Base-by-base conservation (phyloP, 192 early-diverging fungal species). In the Chytriomyces sp. region DNA sequence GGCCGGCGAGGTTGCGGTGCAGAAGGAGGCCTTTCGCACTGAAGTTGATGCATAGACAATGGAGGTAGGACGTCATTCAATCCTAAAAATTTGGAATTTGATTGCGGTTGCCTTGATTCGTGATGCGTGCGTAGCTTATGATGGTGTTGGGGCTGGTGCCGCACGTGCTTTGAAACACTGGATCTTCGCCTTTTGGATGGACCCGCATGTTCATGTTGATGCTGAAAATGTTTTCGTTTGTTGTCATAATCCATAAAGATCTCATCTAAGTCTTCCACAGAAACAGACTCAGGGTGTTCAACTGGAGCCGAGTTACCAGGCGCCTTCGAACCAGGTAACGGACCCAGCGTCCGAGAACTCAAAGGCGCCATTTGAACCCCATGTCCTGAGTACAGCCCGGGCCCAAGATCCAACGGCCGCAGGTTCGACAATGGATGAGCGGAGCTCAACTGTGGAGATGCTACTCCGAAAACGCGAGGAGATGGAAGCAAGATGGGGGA, bases 401-500 rank as follows among this genome's bases (percentile, higher is more conserved):
- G 68, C 8, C 68, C 68, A 5, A 70, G 30, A 59, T 70, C 68
- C 7, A 70, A 38, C 14, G 68, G 68, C 28, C 59, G 54, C 17
- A 65, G 17, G 38, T 59, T 59, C 22, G 28, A 31, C 53, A 39
- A 31, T 10, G 30, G 25, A 5, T 28, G 22, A 25, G 56, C 39
- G 4, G 53, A 26, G 5, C 57, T 49, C 6, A 70, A 44, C 33
- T 70, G 60, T 36, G 73, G 73, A 22, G 73, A 74, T 22, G 66
- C 22, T 12, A 58, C 22, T 14, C 31, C 39, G 7, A 57, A 30
- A 19, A 31, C 55, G 5, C 63, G 49, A 8, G 73, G 63, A 4
- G 63, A 66, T 8, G 73, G 73, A 10, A 66, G 55, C 22, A 74
- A 40, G n/a, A 74, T 65, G 1, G 61, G 60, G 10, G 73, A 74